Percentiles rank a stretch among this genome's conserved stretches.
Evolutionary conservation across 495 filamentous ascomycete species (phyloP).

Genomic region (Chaetomium tenue): DNA sequence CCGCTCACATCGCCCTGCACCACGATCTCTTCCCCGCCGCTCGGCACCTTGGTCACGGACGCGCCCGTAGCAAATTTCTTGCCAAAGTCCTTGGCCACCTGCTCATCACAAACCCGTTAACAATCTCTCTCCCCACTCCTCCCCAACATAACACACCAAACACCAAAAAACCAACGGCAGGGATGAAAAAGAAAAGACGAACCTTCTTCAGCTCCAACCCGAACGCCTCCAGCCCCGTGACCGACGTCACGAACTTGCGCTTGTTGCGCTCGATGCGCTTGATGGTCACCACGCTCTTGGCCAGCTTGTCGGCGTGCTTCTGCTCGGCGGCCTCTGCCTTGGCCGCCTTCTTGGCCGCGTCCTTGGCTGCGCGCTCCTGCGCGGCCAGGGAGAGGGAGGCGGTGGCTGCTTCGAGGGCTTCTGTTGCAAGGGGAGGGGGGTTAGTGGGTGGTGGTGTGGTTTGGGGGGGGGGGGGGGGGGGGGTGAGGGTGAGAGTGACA

Average conservation of each 20-base stretch:
- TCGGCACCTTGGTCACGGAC: conserved; percentile 84
- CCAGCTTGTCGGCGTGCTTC: conserved; percentile 72
- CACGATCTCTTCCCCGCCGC: conserved; percentile 91
- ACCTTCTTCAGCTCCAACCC: conserved; percentile 92
- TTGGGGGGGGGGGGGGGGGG: too few species aligned
- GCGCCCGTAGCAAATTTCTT: conserved; percentile 93
- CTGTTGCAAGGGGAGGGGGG: conserved; percentile 42
- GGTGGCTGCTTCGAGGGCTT: conserved; percentile 77
- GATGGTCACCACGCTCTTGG: conserved; percentile 78
- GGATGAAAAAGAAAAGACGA: background rate
- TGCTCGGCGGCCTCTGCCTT: conserved; percentile 82
- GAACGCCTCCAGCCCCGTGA: conserved; percentile 85
- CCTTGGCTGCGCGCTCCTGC: conserved; percentile 88
- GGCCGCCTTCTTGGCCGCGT: conserved; percentile 83
- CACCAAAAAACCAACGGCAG: conserved; percentile 4
- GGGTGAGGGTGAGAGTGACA: conserved; percentile 16
- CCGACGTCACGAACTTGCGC: conserved; percentile 88
- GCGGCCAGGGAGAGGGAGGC: conserved; percentile 82
- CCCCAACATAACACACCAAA: too few species aligned
- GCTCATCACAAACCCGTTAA: background rate
- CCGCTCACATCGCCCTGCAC: conserved; percentile 96
- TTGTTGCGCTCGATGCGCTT: conserved; percentile 98
- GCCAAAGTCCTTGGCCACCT: conserved; percentile 73
- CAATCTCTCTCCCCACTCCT: background rate
- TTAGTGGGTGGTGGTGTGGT: too few species aligned